Evolutionary conservation across 768 basidiomycete species (phyloP), one percentile per base, ranked within the genome.

Genomic region (Holtermanniella nyarrowii): DNA sequence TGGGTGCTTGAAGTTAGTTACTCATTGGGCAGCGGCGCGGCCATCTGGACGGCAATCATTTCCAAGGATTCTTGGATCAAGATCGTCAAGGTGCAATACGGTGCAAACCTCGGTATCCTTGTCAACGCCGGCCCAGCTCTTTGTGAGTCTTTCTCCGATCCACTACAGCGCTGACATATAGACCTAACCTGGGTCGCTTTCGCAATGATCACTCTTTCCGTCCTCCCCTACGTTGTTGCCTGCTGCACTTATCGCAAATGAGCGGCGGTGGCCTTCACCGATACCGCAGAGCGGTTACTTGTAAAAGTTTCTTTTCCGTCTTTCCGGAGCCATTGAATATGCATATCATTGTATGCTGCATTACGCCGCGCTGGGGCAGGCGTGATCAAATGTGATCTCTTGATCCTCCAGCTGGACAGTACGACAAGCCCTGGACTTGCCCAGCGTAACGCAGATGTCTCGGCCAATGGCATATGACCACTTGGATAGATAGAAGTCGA

Each of bases 111-210:
- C 13, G 69, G 69, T 26, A 61, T 69, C 42, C 18, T 26, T 41
- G 56, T 66, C 24, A 54, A 57, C 11, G 56, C 65, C 3, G 69
- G 69, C 18, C 54, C 69, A 16, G 51, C 61, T 4, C 53, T 71
- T 1, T 71, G 69, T 71, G 49, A 57, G 69, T 62, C 7, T n/a
- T 47, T 43, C 44, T 4, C 14, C 26, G 25, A 16, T 18, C 22
- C 21, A 39, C 13, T 20, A 2, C 20, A 25, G 5, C 3, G 22
- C 26, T 43, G 26, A 41, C 44, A 12, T 2, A 13, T 51, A 68
- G 69, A 71, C 57, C 55, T 71, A 22, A 64, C 60, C 16, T 71
- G 69, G 69, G 66, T 68, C 25, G 57, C 67, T 20, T 71, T 71
- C 54, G 69, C 56, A 13, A 48, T 64, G 24, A 53, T 59, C 49